Percentiles rank a stretch among this genome's conserved stretches.
Evolutionary conservation across 495 filamentous ascomycete species (phyloP).

Genomic region (Penicillium arizonense): DNA sequence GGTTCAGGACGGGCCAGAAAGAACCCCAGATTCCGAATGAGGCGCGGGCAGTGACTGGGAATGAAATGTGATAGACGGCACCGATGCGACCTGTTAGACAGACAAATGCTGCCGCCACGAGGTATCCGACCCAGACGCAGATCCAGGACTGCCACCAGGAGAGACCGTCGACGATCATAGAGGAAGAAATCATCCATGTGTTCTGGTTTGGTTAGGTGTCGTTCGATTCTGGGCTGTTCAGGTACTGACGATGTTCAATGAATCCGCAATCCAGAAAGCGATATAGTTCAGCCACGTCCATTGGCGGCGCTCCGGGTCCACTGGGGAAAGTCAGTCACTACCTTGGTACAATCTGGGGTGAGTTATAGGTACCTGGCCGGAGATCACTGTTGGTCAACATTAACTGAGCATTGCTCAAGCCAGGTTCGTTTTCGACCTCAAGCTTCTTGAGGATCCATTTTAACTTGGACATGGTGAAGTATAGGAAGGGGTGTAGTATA

Average conservation of each 20-base stretch:
- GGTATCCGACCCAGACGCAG: constrained; percentile 82
- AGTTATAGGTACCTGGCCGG: constrained; percentile 63
- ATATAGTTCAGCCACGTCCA: constrained; percentile 91
- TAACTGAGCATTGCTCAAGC: constrained; percentile 77
- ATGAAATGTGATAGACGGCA: constrained; percentile 86
- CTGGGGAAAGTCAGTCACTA: constrained; percentile 32
- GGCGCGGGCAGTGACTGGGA: constrained; percentile 72
- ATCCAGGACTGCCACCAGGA: constrained; percentile 98
- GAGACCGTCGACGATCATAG: constrained; percentile 73
- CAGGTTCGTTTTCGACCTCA: constrained; percentile 71
- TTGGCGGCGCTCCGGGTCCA: constrained; percentile 79
- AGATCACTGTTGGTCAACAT: constrained; percentile 92
- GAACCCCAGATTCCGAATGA: constrained; percentile 87
- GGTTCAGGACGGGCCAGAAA: constrained; percentile 88
- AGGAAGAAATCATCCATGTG: constrained; percentile 95
- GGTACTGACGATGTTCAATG: constrained; percentile 76
- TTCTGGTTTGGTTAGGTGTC: constrained; percentile 50
- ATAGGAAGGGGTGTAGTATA: neutral
- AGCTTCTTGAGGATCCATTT: constrained; percentile 50
- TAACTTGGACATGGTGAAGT: constrained; percentile 27
- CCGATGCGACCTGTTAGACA: constrained; percentile 80
- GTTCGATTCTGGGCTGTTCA: neutral
- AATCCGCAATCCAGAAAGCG: constrained; percentile 90
- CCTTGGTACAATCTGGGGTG: constrained; percentile 15
- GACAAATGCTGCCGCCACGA: constrained; percentile 72